These are phyloP conservation scores for Pinguiococcus pyrenoidosus DNA, from an alignment of 108 stramenopile genomes.

Conservation along the genomic window DNA sequence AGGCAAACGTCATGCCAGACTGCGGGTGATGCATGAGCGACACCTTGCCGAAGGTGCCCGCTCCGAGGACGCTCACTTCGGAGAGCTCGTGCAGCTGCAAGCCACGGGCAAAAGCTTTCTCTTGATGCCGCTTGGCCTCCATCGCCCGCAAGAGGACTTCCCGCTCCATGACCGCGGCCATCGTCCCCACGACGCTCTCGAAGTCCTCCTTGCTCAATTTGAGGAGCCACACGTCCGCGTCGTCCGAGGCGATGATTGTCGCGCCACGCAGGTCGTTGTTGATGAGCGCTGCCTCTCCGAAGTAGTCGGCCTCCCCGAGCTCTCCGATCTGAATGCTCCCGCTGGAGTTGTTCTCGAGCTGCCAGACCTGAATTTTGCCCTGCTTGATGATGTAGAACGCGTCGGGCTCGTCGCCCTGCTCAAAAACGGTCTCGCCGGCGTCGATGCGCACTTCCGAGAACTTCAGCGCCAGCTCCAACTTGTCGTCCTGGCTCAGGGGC, in stretches of 20 bases:
- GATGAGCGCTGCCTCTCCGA: conserved; percentile 10
- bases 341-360: too few relatives aligned
- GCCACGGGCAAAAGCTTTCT: too few relatives aligned
- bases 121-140: too few relatives aligned
- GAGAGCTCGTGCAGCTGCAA: conserved; percentile 49
- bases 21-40: conserved; percentile 15
- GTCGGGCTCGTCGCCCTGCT: conserved; percentile 32
- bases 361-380: conserved; percentile 31
- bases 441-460: conserved; percentile 14
- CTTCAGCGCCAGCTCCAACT: background rate
- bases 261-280: conserved; percentile 6
- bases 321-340: conserved; percentile 8
- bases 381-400: conserved; percentile 58
- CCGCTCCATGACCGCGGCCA: conserved; percentile 31
- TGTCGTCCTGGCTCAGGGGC: conserved; percentile 1
- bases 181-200: background rate
- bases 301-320: background rate
- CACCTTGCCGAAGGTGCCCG: conserved; percentile 18
- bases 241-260: background rate
- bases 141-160: conserved; percentile 52
- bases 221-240: background rate
- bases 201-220: background rate
- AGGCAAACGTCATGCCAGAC: conserved; percentile 26
- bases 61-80: conserved; percentile 23
- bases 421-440: conserved; percentile 44